Conservation (phyloP, 768 basidiomycete species). For the Kwoniella sp. region DNA sequence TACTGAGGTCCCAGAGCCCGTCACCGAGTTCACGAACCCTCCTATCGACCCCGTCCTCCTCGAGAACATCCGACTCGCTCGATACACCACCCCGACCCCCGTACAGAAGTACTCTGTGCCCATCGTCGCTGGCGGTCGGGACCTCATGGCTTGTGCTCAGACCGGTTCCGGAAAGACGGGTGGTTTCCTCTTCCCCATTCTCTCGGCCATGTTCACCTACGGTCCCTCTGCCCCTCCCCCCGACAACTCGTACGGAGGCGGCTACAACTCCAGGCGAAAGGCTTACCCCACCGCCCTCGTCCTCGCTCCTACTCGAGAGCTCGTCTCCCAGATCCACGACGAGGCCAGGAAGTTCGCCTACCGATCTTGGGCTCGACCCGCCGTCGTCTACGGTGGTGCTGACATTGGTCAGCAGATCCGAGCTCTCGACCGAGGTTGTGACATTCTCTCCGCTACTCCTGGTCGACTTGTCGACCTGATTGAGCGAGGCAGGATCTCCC, state of each 20-base stretch:
- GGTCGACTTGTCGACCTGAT: conserved; percentile 97
- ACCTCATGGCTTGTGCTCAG: conserved; percentile 58
- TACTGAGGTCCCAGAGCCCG: conserved; percentile 91
- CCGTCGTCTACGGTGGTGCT: conserved; percentile 98
- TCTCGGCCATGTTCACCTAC: conserved; percentile 80
- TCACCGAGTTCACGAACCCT: conserved; percentile 76
- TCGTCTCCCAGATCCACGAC: conserved; percentile 98
- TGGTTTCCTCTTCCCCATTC: conserved; percentile 98
- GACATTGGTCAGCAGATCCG: conserved; percentile 95
- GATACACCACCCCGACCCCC: conserved; percentile 91
- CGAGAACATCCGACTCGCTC: conserved; percentile 89
- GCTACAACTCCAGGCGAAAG: conserved; percentile 70
- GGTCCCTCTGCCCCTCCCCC: conserved; percentile 74
- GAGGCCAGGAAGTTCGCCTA: conserved; percentile 99
- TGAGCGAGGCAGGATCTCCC: conserved; percentile 92
- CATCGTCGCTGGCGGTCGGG: conserved; percentile 75
- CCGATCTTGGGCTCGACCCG: conserved; percentile 97
- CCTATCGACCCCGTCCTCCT: conserved; percentile 89
- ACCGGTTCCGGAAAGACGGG: conserved; percentile 99
- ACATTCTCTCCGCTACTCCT: conserved; percentile 92
- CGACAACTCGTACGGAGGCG: conserved; percentile 50
- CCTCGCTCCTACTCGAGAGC: conserved; percentile 94
- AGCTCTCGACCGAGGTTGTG: conserved; percentile 90
- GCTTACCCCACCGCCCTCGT: conserved; percentile 96
- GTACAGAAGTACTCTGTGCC: conserved; percentile 99